These are phyloP conservation scores for Penicillium arizonense DNA, from an alignment of 495 filamentous ascomycete genomes.

Conservation along the genomic window DNA sequence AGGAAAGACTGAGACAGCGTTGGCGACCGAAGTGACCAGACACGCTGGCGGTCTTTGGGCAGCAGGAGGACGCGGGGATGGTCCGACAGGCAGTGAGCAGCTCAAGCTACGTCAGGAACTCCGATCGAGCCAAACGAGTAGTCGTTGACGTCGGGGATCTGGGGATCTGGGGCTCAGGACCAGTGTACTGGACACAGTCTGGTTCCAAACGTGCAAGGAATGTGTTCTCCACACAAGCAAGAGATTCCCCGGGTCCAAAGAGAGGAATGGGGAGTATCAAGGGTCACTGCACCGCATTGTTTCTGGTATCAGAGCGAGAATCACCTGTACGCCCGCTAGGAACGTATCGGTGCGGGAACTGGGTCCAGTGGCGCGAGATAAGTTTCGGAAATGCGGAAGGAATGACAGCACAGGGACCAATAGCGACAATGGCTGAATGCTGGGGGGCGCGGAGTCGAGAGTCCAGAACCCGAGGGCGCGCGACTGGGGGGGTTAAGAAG, in stretches of 20 bases:
- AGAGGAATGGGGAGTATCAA: constrained; percentile 25
- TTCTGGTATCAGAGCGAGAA: constrained; percentile 23
- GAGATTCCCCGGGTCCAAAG: constrained; percentile 17
- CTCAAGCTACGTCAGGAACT: constrained; percentile 9
- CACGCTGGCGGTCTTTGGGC: not conserved
- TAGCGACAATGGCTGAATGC: not conserved
- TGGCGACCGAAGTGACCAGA: constrained; percentile 2
- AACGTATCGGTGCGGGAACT: constrained; percentile 5
- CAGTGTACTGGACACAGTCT: constrained; percentile 11
- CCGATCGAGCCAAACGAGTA: constrained; percentile 15
- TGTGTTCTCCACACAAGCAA: constrained; percentile 11
- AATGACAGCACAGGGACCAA: not conserved
- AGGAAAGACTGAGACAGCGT: constrained; percentile 7
- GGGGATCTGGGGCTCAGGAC: constrained; percentile 7
- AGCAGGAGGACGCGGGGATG: constrained; percentile 4
- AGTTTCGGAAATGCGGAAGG: not conserved
- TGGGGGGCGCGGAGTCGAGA: not conserved
- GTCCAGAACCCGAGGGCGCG: constrained; percentile 5
- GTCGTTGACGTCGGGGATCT: constrained; percentile 6
- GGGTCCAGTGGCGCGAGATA: constrained; percentile 1
- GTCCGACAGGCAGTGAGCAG: constrained; percentile 2
- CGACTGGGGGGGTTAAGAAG: not conserved
- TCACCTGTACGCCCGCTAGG: constrained; percentile 8
- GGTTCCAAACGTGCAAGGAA: constrained; percentile 21
- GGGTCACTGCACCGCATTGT: constrained; percentile 37